phyloP scores from a whole-genome alignment of 2,329 filamentous ascomycete genomes.

The Aureobasidium mangrovei region DNA sequence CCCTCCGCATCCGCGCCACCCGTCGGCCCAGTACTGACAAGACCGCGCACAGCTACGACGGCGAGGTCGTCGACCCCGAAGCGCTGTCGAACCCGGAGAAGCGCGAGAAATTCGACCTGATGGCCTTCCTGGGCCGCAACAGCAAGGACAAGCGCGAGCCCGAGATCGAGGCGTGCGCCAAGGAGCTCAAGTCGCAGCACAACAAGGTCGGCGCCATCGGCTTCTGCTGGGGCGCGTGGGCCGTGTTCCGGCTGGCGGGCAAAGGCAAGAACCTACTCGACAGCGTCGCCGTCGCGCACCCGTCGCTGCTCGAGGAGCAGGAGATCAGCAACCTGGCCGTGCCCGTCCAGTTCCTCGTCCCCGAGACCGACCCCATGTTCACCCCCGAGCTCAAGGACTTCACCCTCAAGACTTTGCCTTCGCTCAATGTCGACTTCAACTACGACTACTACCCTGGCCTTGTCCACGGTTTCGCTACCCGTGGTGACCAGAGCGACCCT shows the following conservation, averaged over 20 bases:
- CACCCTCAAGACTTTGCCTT: conserved; percentile 33
- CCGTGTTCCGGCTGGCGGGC: conserved; percentile 38
- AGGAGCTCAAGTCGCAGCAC: conserved; percentile 28
- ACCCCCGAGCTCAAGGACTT: conserved; percentile 39
- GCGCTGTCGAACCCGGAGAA: conserved; percentile 15
- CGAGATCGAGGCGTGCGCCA: conserved; percentile 33
- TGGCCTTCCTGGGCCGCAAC: conserved; percentile 18
- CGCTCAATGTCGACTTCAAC: conserved; percentile 35
- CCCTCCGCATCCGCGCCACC: background rate
- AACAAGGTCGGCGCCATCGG: conserved; percentile 37
- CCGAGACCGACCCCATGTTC: conserved; percentile 39
- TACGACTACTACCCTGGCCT: conserved; percentile 46
- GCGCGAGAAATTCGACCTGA: conserved; percentile 20
- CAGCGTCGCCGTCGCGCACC: conserved; percentile 39
- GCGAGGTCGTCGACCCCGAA: conserved; percentile 18
- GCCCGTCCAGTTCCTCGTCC: conserved; percentile 45
- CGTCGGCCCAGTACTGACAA: background rate
- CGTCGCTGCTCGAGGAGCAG: conserved; percentile 33
- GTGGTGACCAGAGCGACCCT: conserved; percentile 33
- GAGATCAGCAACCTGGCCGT: conserved; percentile 42
- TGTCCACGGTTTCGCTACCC: conserved; percentile 37
- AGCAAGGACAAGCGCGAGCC: conserved; percentile 23
- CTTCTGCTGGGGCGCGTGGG: conserved; percentile 47
- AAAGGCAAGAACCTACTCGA: conserved; percentile 37
- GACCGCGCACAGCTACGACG: conserved; percentile 17